Percentiles rank a stretch among this genome's conserved stretches.
phyloP scores from a whole-genome alignment of 2,329 filamentous ascomycete species.

The Diaporthe capsici region DNA sequence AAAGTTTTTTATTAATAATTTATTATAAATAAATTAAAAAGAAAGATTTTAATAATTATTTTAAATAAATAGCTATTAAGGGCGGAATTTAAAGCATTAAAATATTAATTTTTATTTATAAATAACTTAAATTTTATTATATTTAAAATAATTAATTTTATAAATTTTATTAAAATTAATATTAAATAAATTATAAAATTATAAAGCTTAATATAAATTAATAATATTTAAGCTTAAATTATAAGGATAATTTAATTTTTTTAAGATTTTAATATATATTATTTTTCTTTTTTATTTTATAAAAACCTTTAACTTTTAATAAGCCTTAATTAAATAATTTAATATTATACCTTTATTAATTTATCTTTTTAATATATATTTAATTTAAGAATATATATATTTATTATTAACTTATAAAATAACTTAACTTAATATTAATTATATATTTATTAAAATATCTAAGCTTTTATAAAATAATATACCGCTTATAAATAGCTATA shows the following conservation, averaged over 20 bases:
- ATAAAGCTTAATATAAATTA: too few species aligned
- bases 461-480: too few species aligned
- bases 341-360: too few species aligned
- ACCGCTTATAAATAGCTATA: fast-evolving
- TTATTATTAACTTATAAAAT: too few species aligned
- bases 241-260: background rate
- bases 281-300: background rate
- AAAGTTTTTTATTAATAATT: background rate
- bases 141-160: background rate
- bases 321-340: too few species aligned
- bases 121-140: background rate
- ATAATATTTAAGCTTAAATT: too few species aligned
- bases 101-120: background rate
- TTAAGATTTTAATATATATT: background rate
- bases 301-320: background rate
- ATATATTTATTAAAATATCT: background rate
- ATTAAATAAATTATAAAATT: background rate
- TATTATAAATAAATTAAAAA: background rate
- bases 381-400: too few species aligned
- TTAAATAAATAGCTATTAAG: background rate
- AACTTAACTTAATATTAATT: background rate
- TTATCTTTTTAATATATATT: too few species aligned
- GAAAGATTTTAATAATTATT: background rate
- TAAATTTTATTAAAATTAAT: too few species aligned
- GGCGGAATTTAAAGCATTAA: background rate